These are phyloP conservation scores for Alliaria petiolata DNA, from an alignment of 345 rosid species.

Conservation along the genomic window DNA sequence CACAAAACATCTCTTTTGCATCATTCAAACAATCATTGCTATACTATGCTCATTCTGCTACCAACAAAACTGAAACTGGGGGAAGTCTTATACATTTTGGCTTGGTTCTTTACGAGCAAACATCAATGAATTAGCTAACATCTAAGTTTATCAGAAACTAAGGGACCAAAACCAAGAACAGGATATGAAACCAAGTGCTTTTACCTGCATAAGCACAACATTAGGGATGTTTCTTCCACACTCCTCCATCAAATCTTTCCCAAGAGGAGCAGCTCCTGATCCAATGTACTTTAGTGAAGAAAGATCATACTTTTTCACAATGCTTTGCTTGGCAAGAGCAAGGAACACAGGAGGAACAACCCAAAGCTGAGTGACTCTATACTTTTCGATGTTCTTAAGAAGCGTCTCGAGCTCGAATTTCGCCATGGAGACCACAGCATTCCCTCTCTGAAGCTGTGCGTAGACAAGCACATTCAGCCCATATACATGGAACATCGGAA, in stretches of 20 bases:
- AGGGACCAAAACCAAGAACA: constrained; percentile 4
- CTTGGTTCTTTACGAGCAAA: not conserved
- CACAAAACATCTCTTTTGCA: not conserved
- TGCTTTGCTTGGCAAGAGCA: constrained; percentile 63
- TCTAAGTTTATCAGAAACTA: not conserved
- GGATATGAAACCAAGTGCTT: not conserved
- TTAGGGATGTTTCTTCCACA: constrained; percentile 61
- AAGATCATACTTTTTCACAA: constrained; percentile 58
- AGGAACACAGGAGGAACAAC: constrained; percentile 81
- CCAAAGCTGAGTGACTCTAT: constrained; percentile 68
- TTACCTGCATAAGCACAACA: constrained; percentile 58
- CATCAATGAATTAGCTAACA: not conserved
- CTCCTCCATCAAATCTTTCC: constrained; percentile 83
- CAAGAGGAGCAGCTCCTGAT: constrained; percentile 88
- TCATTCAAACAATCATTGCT: not conserved
- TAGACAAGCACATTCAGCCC: constrained; percentile 52
- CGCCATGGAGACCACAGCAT: constrained; percentile 54
- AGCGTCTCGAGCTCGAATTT: constrained; percentile 59
- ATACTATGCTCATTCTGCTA: not conserved
- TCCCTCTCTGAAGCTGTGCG: constrained; percentile 64
- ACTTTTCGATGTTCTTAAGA: constrained; percentile 54
- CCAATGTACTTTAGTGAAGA: constrained; percentile 65
- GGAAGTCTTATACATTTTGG: not conserved
- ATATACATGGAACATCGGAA: constrained; percentile 95
- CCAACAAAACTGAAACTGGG: not conserved